phyloP scores from a whole-genome alignment of 2,329 filamentous ascomycete species.

The Sclerotinia nivalis region DNA sequence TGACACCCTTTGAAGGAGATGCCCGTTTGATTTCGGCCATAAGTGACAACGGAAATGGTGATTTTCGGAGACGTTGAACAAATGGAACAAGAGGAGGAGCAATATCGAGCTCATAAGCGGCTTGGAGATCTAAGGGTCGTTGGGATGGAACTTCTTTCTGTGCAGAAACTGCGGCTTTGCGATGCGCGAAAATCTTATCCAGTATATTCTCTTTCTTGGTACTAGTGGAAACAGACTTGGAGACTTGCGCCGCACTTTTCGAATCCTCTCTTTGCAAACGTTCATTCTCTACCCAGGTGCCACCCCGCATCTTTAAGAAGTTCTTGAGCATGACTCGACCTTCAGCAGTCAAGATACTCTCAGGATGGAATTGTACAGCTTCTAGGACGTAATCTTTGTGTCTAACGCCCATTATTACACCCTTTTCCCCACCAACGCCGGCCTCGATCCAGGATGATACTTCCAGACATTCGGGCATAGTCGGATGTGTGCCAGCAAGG shows the following conservation, averaged over 20 bases:
- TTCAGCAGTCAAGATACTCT: constrained; percentile 91
- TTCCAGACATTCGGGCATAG: constrained; percentile 81
- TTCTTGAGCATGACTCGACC: constrained; percentile 90
- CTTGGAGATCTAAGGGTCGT: constrained; percentile 78
- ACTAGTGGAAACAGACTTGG: constrained; percentile 34
- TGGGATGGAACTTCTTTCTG: constrained; percentile 88
- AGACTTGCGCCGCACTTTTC: constrained; percentile 34
- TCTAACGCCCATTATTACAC: constrained; percentile 93
- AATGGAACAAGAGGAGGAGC: constrained; percentile 84
- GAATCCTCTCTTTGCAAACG: constrained; percentile 50
- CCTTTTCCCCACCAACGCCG: constrained; percentile 72
- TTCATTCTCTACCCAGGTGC: constrained; percentile 86
- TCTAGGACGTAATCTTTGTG: constrained; percentile 92
- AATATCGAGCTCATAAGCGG: constrained; percentile 79
- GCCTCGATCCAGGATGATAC: constrained; percentile 86
- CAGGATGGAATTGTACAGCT: constrained; percentile 96
- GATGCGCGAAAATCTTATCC: constrained; percentile 84
- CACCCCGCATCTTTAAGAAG: constrained; percentile 83
- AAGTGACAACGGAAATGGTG: constrained; percentile 83
- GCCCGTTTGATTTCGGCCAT: constrained; percentile 98
- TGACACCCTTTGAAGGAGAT: constrained; percentile 94
- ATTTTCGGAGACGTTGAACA: constrained; percentile 73
- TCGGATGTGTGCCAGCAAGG: constrained; percentile 85
- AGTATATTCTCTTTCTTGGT: constrained; percentile 79
- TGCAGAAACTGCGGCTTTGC: constrained; percentile 70